These are phyloP conservation scores for Trichoderma hamatum DNA, from an alignment of 2,329 filamentous ascomycete genomes.

Conservation along the genomic window DNA sequence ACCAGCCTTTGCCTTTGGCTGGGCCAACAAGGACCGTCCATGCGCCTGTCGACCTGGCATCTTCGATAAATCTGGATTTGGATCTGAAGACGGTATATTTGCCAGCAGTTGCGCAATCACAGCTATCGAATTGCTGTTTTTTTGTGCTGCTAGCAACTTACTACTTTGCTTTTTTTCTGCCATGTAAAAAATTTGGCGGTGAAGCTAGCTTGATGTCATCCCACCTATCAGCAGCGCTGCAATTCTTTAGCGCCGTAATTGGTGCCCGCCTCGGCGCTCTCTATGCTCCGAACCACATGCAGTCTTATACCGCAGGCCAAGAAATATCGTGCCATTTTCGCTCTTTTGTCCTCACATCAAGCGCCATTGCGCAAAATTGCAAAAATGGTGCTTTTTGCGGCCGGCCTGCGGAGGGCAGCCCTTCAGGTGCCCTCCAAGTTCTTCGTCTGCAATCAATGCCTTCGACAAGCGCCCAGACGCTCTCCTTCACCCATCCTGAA, in stretches of 20 bases:
- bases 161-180: constrained; percentile 35
- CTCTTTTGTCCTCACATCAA: neutral
- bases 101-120: neutral
- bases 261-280: constrained; percentile 16
- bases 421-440: constrained; percentile 45
- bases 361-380: constrained; percentile 29
- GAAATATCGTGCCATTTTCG: constrained; percentile 22
- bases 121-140: constrained; percentile 8
- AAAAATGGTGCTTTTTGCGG: constrained; percentile 48
- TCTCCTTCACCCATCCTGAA: constrained; percentile 46
- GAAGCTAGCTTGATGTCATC: constrained; percentile 32
- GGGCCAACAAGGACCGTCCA: constrained; percentile 54
- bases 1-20: constrained; percentile 39
- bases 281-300: constrained; percentile 15
- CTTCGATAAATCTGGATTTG: constrained; percentile 31
- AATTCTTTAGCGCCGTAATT: constrained; percentile 26
- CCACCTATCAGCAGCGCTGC: constrained; percentile 38
- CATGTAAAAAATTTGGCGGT: constrained; percentile 39
- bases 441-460: constrained; percentile 56
- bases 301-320: neutral
- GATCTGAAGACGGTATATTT: neutral
- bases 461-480: constrained; percentile 40
- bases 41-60: constrained; percentile 65
- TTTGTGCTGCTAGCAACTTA: constrained; percentile 8
- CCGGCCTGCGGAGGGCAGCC: constrained; percentile 47